These are phyloP conservation scores for Auricularia auricula-judae DNA, from an alignment of 768 basidiomycete genomes.

Conservation along the genomic window DNA sequence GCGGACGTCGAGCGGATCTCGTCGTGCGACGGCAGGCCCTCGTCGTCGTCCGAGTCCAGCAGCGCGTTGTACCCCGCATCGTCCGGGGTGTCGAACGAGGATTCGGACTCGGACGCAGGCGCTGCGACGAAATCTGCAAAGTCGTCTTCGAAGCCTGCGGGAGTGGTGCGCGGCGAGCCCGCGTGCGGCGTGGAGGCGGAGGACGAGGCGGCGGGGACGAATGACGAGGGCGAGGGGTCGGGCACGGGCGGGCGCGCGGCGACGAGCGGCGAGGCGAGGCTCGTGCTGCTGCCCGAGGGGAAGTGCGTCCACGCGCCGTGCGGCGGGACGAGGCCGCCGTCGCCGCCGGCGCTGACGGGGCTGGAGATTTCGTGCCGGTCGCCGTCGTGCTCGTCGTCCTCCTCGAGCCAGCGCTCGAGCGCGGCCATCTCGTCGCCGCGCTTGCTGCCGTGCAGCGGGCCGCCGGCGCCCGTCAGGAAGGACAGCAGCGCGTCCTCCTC, in stretches of 20 bases:
- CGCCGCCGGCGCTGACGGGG: background rate
- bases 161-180: background rate
- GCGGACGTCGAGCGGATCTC: slow-evolving; percentile 40
- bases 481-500: slow-evolving; percentile 5
- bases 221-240: background rate
- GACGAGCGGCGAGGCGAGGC: background rate
- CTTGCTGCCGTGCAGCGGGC: background rate
- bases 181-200: background rate
- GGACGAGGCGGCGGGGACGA: background rate
- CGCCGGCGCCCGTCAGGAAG: background rate
- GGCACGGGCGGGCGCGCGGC: background rate
- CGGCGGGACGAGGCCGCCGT: background rate
- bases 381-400: slow-evolving; percentile 27
- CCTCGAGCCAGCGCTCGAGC: slow-evolving; percentile 52
- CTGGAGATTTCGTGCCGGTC: slow-evolving; percentile 7
- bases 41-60: background rate
- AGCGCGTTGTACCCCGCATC: slow-evolving; percentile 17
- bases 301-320: background rate
- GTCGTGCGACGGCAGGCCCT: slow-evolving; percentile 31
- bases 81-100: slow-evolving; percentile 43
- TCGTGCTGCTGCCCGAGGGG: background rate
- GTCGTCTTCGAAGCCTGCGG: slow-evolving; percentile 59
- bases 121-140: slow-evolving; percentile 68
- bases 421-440: slow-evolving; percentile 37
- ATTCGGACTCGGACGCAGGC: slow-evolving; percentile 41